Conservation (phyloP, 2,329 filamentous ascomycete species). For the Myriosclerotinia curreyana region DNA sequence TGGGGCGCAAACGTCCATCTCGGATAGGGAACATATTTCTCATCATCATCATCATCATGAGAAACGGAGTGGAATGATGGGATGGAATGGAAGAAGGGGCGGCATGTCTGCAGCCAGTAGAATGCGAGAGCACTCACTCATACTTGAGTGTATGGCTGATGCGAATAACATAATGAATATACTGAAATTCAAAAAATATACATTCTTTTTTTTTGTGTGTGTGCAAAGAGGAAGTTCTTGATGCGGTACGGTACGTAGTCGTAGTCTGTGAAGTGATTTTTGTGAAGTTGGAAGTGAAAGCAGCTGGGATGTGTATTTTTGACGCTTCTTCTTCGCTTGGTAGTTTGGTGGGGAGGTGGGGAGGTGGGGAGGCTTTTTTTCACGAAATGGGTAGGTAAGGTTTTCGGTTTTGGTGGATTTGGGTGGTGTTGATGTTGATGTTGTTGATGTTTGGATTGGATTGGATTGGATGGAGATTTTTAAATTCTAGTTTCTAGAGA, state of each 20-base stretch:
- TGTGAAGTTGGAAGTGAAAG: background rate
- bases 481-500: too few species aligned
- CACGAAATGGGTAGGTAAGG: too few species aligned
- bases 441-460: too few species aligned
- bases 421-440: too few species aligned
- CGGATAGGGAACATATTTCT: conserved; percentile 9
- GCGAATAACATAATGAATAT: conserved; percentile 26
- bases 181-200: conserved; percentile 22
- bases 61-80: background rate
- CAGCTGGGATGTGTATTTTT: too few species aligned
- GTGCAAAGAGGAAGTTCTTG: background rate
- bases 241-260: background rate
- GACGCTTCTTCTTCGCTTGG: too few species aligned
- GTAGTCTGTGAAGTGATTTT: background rate
- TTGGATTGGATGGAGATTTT: too few species aligned
- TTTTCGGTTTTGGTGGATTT: too few species aligned
- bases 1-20: conserved; percentile 20
- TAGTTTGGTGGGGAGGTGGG: too few species aligned
- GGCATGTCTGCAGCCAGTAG: conserved; percentile 22
- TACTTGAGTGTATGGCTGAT: conserved; percentile 21
- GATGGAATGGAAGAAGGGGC: conserved; percentile 6
- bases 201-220: too few species aligned
- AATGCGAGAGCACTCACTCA: conserved; percentile 23
- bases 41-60: conserved; percentile 13
- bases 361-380: too few species aligned